These are phyloP conservation scores for Craterostigma plantagineum DNA, from an alignment of 257 asterid genomes.

Conservation along the genomic window DNA sequence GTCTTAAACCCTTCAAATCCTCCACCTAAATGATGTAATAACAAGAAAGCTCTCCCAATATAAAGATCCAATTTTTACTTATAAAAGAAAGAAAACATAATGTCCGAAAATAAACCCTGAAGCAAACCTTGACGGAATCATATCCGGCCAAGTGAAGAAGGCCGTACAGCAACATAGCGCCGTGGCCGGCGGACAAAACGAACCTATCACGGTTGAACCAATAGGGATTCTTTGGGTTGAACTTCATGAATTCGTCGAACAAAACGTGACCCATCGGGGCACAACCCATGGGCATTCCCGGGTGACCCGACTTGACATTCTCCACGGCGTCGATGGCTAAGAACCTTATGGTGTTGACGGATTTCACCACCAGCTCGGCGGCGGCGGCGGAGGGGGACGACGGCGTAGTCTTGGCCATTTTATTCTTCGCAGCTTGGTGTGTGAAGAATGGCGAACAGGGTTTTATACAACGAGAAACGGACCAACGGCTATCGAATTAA, in stretches of 20 bases:
- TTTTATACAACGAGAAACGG: too few relatives aligned
- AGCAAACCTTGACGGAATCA: constrained; percentile 62
- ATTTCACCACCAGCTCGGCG: constrained; percentile 43
- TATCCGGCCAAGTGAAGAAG: constrained; percentile 62
- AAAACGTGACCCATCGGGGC: constrained; percentile 87
- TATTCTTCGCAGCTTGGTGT: too few relatives aligned
- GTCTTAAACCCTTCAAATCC: constrained; percentile 50
- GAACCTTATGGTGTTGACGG: constrained; percentile 63
- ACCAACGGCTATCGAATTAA: too few relatives aligned
- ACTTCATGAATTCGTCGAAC: constrained; percentile 84
- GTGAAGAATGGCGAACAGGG: too few relatives aligned
- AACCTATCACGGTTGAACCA: constrained; percentile 93
- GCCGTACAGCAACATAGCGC: constrained; percentile 72
- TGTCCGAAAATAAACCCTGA: not conserved
- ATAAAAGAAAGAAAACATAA: too few relatives aligned
- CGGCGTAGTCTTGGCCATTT: too few relatives aligned
- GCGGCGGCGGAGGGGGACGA: constrained; percentile 12
- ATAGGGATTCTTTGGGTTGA: constrained; percentile 77
- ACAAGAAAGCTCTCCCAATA: too few relatives aligned
- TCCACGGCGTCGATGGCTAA: constrained; percentile 74
- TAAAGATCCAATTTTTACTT: too few relatives aligned
- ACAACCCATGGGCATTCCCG: constrained; percentile 83
- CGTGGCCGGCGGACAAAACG: constrained; percentile 93
- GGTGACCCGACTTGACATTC: constrained; percentile 81
- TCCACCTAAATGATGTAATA: constrained; percentile 32